Conservation (phyloP, 805 yeast genomes). For the Jamesozyma gamospora region DNA sequence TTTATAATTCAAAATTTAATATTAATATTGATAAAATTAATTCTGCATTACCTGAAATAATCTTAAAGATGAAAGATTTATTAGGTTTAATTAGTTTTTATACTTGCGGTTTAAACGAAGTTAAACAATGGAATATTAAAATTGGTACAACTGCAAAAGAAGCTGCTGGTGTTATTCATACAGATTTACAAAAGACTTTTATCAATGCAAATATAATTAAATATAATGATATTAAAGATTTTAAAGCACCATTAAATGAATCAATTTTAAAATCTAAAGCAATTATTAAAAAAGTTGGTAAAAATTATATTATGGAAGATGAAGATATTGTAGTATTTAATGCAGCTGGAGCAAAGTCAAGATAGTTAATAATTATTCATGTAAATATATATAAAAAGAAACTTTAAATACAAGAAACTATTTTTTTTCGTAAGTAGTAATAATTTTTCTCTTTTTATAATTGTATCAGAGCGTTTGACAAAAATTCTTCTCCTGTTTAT, state of each 20-base stretch:
- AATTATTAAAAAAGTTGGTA: constrained; percentile 41
- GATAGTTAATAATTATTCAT: neutral
- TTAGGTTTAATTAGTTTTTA: constrained; percentile 70
- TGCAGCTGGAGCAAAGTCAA: constrained; percentile 48
- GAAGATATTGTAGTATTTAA: constrained; percentile 74
- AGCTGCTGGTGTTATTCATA: constrained; percentile 86
- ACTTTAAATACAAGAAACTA: neutral
- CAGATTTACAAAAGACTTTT: constrained; percentile 73
- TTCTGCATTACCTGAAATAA: constrained; percentile 54
- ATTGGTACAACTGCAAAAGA: constrained; percentile 70
- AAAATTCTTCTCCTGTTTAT: constrained; percentile 23
- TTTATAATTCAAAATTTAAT: constrained; percentile 30
- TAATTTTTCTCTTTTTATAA: neutral
- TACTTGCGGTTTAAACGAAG: constrained; percentile 81
- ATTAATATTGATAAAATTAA: constrained; percentile 28
- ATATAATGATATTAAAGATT: constrained; percentile 39
- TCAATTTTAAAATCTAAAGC: constrained; percentile 21
- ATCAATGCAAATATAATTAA: constrained; percentile 68
- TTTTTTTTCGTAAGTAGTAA: neutral
- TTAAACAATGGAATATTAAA: constrained; percentile 82
- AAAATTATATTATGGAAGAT: constrained; percentile 64
- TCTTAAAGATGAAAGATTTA: constrained; percentile 54
- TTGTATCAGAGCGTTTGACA: constrained; percentile 32
- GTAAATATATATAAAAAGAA: neutral
- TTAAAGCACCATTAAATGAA: constrained; percentile 18